These are phyloP conservation scores for Gnaphalium uliginosum DNA, from an alignment of 129 eudicot species.

Conservation along the genomic window DNA sequence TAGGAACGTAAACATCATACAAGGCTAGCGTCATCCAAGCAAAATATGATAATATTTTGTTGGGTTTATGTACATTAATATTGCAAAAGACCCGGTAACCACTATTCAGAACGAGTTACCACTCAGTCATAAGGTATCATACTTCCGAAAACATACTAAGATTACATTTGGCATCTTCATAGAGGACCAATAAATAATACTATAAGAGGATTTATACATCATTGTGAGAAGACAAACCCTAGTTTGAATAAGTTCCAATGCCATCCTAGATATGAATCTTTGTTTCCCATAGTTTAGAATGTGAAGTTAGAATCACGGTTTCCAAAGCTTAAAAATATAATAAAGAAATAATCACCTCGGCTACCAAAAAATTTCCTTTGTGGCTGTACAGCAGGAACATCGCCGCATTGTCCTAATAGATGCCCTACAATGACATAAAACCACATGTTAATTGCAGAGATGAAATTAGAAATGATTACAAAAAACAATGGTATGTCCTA, in stretches of 20 bases:
- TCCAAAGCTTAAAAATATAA: conserved; percentile 16
- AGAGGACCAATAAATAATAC: not conserved
- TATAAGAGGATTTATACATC: conserved; percentile 16
- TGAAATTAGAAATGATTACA: not conserved
- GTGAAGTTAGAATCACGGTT: conserved; percentile 23
- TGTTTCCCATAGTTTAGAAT: not conserved
- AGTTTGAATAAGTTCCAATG: conserved; percentile 12
- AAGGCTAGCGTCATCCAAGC: not conserved
- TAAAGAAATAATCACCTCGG: conserved; percentile 30
- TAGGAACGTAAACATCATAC: not conserved
- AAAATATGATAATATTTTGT: not conserved
- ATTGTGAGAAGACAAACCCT: conserved; percentile 12
- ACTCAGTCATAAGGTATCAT: not conserved
- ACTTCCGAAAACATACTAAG: not conserved
- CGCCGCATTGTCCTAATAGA: conserved; percentile 38
- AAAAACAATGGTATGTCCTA: not conserved
- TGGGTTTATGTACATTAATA: not conserved
- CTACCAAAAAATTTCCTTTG: conserved; percentile 34
- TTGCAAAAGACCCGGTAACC: not conserved
- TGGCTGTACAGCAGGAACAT: conserved; percentile 46
- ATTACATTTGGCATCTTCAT: not conserved
- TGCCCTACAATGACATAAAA: conserved; percentile 39
- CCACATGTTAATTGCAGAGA: conserved; percentile 5
- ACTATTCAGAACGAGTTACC: not conserved
- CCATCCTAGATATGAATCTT: conserved; percentile 14